These are phyloP conservation scores for Citrus sinensis DNA, from an alignment of 345 rosid species.

Conservation along the genomic window DVS_A1.0 CM039161.1:376501-377000, in stretches of 20 bases:
- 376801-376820: slow-evolving; percentile 18
- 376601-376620: slow-evolving; percentile 28
- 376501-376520: slow-evolving; percentile 20
- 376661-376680: slow-evolving; percentile 39
- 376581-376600: slow-evolving; percentile 51
- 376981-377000: background rate
- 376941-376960: slow-evolving; percentile 1
- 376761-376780: slow-evolving; percentile 47
- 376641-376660: slow-evolving; percentile 46
- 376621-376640: slow-evolving; percentile 39
- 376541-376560: slow-evolving; percentile 14
- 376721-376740: slow-evolving; percentile 39
- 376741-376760: slow-evolving; percentile 38
- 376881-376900: background rate
- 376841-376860: background rate
- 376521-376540: slow-evolving; percentile 15
- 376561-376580: slow-evolving; percentile 25
- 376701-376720: slow-evolving; percentile 24
- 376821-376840: slow-evolving; percentile 25
- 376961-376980: background rate
- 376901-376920: background rate
- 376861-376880: slow-evolving; percentile 11
- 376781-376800: slow-evolving; percentile 14
- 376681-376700: slow-evolving; percentile 29
- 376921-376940: background rate